phyloP scores from a whole-genome alignment of 257 asterid species.

The Nicotiana tomentosiformis region DNA sequence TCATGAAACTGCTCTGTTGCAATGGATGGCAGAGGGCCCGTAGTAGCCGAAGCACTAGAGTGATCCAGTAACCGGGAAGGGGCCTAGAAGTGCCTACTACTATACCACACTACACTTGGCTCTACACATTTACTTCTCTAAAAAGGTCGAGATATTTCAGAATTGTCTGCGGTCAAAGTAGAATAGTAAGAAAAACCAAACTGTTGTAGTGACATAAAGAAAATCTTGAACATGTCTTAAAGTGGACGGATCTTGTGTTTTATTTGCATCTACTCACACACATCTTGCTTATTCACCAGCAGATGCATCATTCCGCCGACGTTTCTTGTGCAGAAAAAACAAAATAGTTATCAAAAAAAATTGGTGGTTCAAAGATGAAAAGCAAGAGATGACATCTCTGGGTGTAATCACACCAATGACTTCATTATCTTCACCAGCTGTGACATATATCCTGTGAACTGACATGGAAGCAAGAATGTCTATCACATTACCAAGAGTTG shows the following conservation, averaged over 20 bases:
- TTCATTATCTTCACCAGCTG: conserved; percentile 26
- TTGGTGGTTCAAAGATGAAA: conserved; percentile 66
- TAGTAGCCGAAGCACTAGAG: no score
- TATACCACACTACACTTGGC: no score
- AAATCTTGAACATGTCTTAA: no score
- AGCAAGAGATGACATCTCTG: conserved; percentile 76
- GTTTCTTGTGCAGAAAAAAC: conserved; percentile 58
- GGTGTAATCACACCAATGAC: conserved; percentile 62
- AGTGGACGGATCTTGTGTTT: no score
- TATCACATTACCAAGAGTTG: conserved; percentile 56
- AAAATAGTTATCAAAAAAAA: conserved; percentile 49
- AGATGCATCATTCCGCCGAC: conserved; percentile 18
- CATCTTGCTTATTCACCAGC: not conserved
- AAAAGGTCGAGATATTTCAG: not conserved
- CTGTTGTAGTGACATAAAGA: no score
- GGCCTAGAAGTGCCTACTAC: no score
- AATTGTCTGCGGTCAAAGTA: not conserved
- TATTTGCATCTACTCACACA: not conserved
- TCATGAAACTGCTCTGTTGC: no score
- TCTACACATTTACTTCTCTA: no score
- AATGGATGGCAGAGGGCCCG: no score
- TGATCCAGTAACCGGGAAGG: no score
- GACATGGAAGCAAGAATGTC: conserved; percentile 45
- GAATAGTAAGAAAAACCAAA: not conserved
- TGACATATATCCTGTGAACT: conserved; percentile 68